Percentiles rank a stretch among this genome's conserved stretches.
Evolutionary conservation across 306 rosid species (phyloP).

Genomic region (cucumber (Cucumis sativus)): DNA sequence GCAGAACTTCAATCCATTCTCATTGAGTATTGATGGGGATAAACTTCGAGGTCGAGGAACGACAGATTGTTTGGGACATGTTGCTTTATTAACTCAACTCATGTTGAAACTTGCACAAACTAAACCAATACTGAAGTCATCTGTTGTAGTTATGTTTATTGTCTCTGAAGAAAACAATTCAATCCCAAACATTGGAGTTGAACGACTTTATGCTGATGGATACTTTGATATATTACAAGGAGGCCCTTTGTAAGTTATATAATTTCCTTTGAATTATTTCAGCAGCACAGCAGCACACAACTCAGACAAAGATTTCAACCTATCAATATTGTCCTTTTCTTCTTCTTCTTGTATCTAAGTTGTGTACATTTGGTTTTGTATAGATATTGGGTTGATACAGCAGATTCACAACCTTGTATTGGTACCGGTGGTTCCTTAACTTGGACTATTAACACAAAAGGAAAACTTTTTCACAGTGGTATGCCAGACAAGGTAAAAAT

Average conservation of each 20-base stretch:
- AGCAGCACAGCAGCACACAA: too few relatives aligned
- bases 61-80: slow-evolving; percentile 91
- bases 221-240: slow-evolving; percentile 51
- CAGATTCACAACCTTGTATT: slow-evolving; percentile 88
- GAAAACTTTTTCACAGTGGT: slow-evolving; percentile 92
- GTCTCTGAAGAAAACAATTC: slow-evolving; percentile 89
- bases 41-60: slow-evolving; percentile 89
- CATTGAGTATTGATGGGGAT: slow-evolving; percentile 72
- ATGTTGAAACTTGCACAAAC: slow-evolving; percentile 66
- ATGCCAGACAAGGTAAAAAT: slow-evolving; percentile 48
- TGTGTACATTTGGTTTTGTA: slow-evolving; percentile 5
- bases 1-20: slow-evolving; percentile 88
- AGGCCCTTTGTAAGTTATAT: slow-evolving; percentile 64
- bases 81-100: slow-evolving; percentile 75
- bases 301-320: too few relatives aligned
- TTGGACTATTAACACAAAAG: slow-evolving; percentile 43
- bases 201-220: slow-evolving; percentile 69
- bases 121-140: slow-evolving; percentile 55
- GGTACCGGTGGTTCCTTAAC: slow-evolving; percentile 95
- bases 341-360: background rate
- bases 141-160: slow-evolving; percentile 77
- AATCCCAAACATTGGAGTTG: slow-evolving; percentile 71
- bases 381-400: slow-evolving; percentile 89
- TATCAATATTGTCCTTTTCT: too few relatives aligned
- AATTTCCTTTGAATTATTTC: background rate